Conservation (phyloP, 805 yeast species). For the Ogataea ganodermae region DNA sequence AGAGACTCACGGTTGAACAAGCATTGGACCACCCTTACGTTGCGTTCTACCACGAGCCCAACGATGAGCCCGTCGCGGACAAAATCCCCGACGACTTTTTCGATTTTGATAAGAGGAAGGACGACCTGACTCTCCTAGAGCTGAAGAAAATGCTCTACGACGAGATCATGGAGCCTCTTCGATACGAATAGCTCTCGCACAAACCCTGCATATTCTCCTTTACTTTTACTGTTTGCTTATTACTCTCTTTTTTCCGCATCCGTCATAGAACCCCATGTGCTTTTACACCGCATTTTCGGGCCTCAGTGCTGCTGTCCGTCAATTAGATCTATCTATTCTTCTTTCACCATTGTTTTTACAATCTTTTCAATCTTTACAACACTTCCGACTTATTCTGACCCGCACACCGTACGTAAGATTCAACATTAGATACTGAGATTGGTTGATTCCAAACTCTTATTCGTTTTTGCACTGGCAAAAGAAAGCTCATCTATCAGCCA, state of each 20-base stretch:
- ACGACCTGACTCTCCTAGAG: constrained; percentile 72
- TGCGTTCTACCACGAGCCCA: constrained; percentile 87
- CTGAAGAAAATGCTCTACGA: constrained; percentile 75
- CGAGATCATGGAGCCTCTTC: constrained; percentile 66
- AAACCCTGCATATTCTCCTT: constrained; percentile 13
- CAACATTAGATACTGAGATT: too few species aligned
- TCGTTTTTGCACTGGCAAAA: neutral
- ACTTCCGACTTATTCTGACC: too few species aligned
- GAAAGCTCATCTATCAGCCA: neutral
- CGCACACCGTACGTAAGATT: too few species aligned
- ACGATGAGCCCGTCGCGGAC: constrained; percentile 85
- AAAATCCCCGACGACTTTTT: constrained; percentile 87
- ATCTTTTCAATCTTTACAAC: too few species aligned
- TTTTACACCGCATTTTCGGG: neutral
- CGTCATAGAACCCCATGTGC: constrained; percentile 5
- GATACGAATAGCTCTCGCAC: constrained; percentile 10
- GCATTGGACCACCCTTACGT: constrained; percentile 88
- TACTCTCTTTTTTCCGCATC: constrained; percentile 2
- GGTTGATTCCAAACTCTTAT: too few species aligned
- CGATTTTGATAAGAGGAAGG: constrained; percentile 83
- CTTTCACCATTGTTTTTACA: too few species aligned
- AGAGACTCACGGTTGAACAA: constrained; percentile 79
- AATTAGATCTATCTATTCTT: neutral
- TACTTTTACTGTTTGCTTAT: neutral
- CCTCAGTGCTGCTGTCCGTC: neutral